These are phyloP conservation scores for Clitocybe nebularis DNA, from an alignment of 1,284 basidiomycete species.

Conservation along the genomic window DNA sequence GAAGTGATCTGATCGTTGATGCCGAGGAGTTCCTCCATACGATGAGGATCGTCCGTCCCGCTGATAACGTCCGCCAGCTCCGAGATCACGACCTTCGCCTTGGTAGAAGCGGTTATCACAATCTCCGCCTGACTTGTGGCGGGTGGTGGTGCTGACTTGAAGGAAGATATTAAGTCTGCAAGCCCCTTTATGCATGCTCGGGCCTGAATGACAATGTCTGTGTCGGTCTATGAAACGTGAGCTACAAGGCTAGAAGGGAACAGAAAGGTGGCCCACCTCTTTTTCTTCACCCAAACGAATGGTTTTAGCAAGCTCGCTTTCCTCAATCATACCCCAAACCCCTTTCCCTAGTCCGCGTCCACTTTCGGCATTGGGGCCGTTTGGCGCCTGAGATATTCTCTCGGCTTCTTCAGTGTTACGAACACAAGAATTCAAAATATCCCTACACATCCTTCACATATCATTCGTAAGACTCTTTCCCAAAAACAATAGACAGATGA, in stretches of 20 bases:
- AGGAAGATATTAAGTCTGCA: conserved; percentile 38
- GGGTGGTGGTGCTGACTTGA: conserved; percentile 25
- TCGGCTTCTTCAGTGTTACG: conserved; percentile 87
- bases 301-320: conserved; percentile 70
- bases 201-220: conserved; percentile 52
- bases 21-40: conserved; percentile 62
- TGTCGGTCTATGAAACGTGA: conserved; percentile 38
- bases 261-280: conserved; percentile 39
- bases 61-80: conserved; percentile 59
- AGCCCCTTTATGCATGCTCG: conserved; percentile 45
- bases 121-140: not conserved
- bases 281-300: conserved; percentile 59
- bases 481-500: not conserved
- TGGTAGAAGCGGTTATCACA: conserved; percentile 1
- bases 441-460: conserved; percentile 59
- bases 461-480: conserved; percentile 8
- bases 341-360: conserved; percentile 52
- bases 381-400: conserved; percentile 33
- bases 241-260: conserved; percentile 1
- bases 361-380: conserved; percentile 20
- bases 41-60: conserved; percentile 50
- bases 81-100: conserved; percentile 21
- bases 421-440: conserved; percentile 80
- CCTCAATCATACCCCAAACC: conserved; percentile 78
- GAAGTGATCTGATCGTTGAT: conserved; percentile 71